phyloP scores from a whole-genome alignment of 495 filamentous ascomycete genomes.

The Rusavskia elegans region DNA sequence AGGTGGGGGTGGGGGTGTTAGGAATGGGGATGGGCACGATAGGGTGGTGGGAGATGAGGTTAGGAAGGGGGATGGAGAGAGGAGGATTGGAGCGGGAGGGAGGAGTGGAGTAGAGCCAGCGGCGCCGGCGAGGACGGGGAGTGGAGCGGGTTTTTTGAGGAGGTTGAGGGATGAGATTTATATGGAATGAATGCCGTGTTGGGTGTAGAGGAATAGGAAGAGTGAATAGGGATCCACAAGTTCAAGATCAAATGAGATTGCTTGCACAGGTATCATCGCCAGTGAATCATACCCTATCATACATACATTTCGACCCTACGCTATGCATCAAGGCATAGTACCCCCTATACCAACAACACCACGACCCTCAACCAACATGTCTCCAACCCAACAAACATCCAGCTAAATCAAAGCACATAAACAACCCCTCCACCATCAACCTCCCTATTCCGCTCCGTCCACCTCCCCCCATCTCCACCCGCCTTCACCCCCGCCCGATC shows the following conservation, averaged over 20 bases:
- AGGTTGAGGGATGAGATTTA: constrained; percentile 63
- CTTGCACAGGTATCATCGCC: too few relatives aligned
- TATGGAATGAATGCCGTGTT: constrained; percentile 21
- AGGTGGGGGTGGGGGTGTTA: constrained; percentile 3
- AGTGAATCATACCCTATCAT: background rate
- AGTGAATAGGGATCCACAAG: too few relatives aligned
- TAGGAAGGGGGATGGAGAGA: constrained; percentile 7
- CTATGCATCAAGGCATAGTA: background rate
- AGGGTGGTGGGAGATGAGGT: too few relatives aligned
- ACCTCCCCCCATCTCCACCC: background rate
- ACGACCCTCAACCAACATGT: background rate
- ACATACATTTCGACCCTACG: background rate
- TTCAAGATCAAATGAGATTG: too few relatives aligned
- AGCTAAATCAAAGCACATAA: background rate
- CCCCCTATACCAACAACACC: background rate
- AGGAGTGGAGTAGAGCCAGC: constrained; percentile 14
- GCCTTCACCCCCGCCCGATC: background rate
- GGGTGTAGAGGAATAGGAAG: too few relatives aligned
- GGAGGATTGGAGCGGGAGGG: constrained; percentile 7
- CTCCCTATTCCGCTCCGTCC: background rate
- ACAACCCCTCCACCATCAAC: background rate
- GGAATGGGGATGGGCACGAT: constrained; percentile 1
- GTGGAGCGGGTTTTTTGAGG: constrained; percentile 61
- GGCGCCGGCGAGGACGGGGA: constrained; percentile 23
- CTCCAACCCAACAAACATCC: background rate